A percentile compares a stretch with the other conserved stretches of the same genome.
Evolutionary conservation across 1,284 basidiomycete genomes (phyloP).

Genomic region (Marasmius sp.): DNA sequence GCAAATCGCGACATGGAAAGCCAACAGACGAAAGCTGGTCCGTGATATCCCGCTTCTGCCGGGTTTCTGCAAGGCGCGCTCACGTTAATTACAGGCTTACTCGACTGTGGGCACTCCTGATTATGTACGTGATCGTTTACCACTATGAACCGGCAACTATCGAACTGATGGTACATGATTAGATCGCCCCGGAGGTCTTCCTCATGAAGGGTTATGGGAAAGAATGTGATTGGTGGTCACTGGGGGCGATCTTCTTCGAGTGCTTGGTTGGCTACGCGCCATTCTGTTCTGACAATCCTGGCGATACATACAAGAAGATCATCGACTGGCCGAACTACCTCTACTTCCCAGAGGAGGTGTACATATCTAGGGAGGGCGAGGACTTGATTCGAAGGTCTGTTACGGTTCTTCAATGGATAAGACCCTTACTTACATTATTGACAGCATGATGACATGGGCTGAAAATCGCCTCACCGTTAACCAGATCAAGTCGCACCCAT

Average conservation of each 20-base stretch:
- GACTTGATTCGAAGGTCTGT: slow-evolving; percentile 80
- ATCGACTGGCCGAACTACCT: slow-evolving; percentile 93
- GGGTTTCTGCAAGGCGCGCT: not conserved
- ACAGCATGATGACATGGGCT: slow-evolving; percentile 83
- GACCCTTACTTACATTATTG: slow-evolving; percentile 4
- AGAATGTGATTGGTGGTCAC: slow-evolving; percentile 98
- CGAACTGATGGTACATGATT: slow-evolving; percentile 23
- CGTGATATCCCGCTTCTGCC: slow-evolving; percentile 33
- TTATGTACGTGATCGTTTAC: slow-evolving; percentile 35
- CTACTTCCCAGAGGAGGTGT: slow-evolving; percentile 95
- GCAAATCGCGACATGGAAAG: slow-evolving; percentile 98
- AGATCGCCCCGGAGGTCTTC: slow-evolving; percentile 99
- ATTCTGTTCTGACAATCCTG: slow-evolving; percentile 97
- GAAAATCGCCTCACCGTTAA: slow-evolving; percentile 79
- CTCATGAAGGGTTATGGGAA: slow-evolving; percentile 97
- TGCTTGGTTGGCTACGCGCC: slow-evolving; percentile 97
- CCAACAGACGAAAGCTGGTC: slow-evolving; percentile 93
- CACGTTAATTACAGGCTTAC: slow-evolving; percentile 65
- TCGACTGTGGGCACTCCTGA: slow-evolving; percentile 97
- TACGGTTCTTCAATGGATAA: not conserved
- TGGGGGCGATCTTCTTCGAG: slow-evolving; percentile 98
- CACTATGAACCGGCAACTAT: not conserved
- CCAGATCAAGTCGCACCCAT: slow-evolving; percentile 92
- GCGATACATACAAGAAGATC: slow-evolving; percentile 98
- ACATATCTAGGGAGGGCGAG: slow-evolving; percentile 90